Evolutionary conservation across 2,329 filamentous ascomycete genomes (phyloP).

Genomic region (Sporothrix sp.): DNA sequence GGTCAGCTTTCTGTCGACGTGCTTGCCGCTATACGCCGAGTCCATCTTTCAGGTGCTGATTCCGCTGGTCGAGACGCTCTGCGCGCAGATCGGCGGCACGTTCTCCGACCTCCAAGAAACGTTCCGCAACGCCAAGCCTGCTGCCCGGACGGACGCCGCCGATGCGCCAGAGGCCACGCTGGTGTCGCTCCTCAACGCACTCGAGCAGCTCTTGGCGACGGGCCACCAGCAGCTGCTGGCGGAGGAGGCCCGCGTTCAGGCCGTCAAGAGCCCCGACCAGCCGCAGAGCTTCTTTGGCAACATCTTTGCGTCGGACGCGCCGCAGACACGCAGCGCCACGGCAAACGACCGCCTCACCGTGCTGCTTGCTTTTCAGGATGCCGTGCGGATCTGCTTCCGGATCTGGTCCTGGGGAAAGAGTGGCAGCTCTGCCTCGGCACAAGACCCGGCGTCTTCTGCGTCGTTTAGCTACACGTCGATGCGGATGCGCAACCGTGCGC

Average conservation of each 20-base stretch:
- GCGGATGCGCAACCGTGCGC: constrained; percentile 79
- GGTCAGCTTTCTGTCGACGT: constrained; percentile 76
- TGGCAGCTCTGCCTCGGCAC: background rate
- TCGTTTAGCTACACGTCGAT: constrained; percentile 88
- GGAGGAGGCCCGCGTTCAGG: constrained; percentile 61
- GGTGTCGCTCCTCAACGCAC: constrained; percentile 79
- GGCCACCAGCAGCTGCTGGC: constrained; percentile 73
- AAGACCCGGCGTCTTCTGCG: constrained; percentile 57
- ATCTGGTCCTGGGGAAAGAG: constrained; percentile 70
- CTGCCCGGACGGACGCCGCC: constrained; percentile 19
- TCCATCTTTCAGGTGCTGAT: constrained; percentile 85
- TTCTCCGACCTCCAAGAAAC: constrained; percentile 62
- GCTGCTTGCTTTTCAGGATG: constrained; percentile 91
- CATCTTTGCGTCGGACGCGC: constrained; percentile 73
- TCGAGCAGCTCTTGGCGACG: constrained; percentile 81
- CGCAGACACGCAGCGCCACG: constrained; percentile 68
- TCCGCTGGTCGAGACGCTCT: constrained; percentile 83
- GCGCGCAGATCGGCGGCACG: constrained; percentile 61
- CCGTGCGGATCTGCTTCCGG: constrained; percentile 79
- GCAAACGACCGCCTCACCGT: constrained; percentile 91
- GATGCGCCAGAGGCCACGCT: constrained; percentile 59
- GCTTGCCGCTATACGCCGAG: constrained; percentile 72
- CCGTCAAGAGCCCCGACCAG: constrained; percentile 69
- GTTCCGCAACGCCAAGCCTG: constrained; percentile 34
- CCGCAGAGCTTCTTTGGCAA: constrained; percentile 85